phyloP scores from a whole-genome alignment of 1,139 yeast genomes.

The Hansenula lynferdii region DNA sequence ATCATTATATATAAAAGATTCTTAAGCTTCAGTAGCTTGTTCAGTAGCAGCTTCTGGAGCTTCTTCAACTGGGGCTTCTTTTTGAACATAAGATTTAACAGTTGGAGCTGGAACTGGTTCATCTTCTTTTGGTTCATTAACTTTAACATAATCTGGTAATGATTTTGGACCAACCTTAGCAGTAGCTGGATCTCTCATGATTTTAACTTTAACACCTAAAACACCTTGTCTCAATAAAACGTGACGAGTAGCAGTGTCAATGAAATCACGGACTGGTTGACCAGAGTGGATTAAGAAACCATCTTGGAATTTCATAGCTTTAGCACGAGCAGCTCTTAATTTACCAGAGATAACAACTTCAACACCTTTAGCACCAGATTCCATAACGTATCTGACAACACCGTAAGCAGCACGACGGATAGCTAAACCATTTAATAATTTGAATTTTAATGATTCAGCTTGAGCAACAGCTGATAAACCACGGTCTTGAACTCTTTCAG shows the following conservation, averaged over 20 bases:
- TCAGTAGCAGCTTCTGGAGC: constrained; percentile 25
- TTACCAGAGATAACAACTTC: constrained; percentile 99
- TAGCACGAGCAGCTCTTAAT: constrained; percentile 99
- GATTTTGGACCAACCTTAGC: constrained; percentile 87
- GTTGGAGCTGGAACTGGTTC: constrained; percentile 82
- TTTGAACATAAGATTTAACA: constrained; percentile 68
- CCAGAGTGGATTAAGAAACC: constrained; percentile 99
- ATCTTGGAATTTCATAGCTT: constrained; percentile 99
- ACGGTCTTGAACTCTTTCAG: constrained; percentile 99
- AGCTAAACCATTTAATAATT: constrained; percentile 97
- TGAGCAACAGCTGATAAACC: constrained; percentile 99
- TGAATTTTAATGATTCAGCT: constrained; percentile 98
- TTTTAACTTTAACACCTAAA: constrained; percentile 98
- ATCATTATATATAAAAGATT: background rate
- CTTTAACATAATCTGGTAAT: constrained; percentile 95
- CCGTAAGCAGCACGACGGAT: constrained; percentile 99
- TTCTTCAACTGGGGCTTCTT: constrained; percentile 27
- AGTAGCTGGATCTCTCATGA: constrained; percentile 98
- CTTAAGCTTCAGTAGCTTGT: constrained; percentile 21
- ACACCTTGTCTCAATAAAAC: constrained; percentile 99
- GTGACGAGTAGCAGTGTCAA: constrained; percentile 99
- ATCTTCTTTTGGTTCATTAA: constrained; percentile 97
- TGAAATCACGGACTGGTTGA: constrained; percentile 99
- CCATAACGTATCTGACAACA: constrained; percentile 99
- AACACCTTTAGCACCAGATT: constrained; percentile 99